A percentile compares a stretch with the other conserved stretches of the same genome.
Conservation (phyloP, 495 filamentous ascomycete species). For the Xylaria longipes region DNA sequence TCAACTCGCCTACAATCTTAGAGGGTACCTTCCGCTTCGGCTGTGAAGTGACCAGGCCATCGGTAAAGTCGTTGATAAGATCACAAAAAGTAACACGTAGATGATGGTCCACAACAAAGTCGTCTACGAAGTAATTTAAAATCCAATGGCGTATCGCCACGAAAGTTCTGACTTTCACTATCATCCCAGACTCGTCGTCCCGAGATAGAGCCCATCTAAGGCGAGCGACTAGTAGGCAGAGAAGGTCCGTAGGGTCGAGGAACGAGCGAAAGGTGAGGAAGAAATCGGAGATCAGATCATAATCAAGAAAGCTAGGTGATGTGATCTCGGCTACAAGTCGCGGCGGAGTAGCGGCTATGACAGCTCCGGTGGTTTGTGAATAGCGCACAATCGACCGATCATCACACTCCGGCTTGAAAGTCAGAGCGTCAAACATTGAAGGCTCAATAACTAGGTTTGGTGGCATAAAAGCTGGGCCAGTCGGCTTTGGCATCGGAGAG, state of each 20-base stretch:
- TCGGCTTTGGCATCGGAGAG: conserved; percentile 34
- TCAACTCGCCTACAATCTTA: conserved; percentile 91
- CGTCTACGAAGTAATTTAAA: conserved; percentile 95
- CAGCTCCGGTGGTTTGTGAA: conserved; percentile 70
- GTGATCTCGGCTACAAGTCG: conserved; percentile 97
- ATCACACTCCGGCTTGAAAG: conserved; percentile 72
- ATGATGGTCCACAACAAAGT: conserved; percentile 85
- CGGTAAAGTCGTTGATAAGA: conserved; percentile 77
- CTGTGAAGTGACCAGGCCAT: conserved; percentile 53
- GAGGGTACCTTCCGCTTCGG: conserved; percentile 72
- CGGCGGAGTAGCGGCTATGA: conserved; percentile 88
- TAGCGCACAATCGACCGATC: conserved; percentile 86
- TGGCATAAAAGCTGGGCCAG: conserved; percentile 50
- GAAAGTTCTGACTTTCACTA: conserved; percentile 94
- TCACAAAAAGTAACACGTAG: conserved; percentile 82
- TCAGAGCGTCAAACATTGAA: conserved; percentile 79
- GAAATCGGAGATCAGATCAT: conserved; percentile 97
- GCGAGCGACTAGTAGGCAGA: conserved; percentile 82
- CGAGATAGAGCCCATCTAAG: conserved; percentile 86
- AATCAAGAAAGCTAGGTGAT: conserved; percentile 93
- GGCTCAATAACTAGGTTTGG: conserved; percentile 58
- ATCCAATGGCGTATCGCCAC: conserved; percentile 98
- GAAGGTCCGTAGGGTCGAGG: conserved; percentile 73
- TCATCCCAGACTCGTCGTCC: conserved; percentile 81
- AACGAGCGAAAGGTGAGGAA: conserved; percentile 95